A percentile compares a stretch with the other conserved stretches of the same genome.
phyloP scores from a whole-genome alignment of 768 basidiomycete genomes.

The Lanmaoa rubissima region DNA sequence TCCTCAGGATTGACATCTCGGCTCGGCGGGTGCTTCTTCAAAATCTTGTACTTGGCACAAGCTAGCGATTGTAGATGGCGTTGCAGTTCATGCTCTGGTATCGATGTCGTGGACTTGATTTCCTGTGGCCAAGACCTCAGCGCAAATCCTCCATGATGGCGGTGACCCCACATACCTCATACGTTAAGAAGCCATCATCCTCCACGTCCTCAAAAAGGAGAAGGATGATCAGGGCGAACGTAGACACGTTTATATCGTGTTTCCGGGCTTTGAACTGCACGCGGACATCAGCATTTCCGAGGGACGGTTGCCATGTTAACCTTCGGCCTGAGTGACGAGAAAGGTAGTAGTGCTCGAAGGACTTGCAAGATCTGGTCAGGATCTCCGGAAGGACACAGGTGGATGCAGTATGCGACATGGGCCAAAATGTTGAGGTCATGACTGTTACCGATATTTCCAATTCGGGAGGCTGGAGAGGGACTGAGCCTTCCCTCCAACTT shows the following conservation, averaged over 20 bases:
- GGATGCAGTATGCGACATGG: slow-evolving; percentile 64
- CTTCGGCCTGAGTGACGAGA: slow-evolving; percentile 86
- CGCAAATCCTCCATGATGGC: neutral
- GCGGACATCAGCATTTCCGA: slow-evolving; percentile 88
- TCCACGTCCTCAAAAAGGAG: slow-evolving; percentile 77
- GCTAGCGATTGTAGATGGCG: slow-evolving; percentile 96
- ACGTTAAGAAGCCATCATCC: slow-evolving; percentile 71
- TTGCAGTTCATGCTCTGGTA: slow-evolving; percentile 76
- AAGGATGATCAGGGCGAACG: slow-evolving; percentile 83
- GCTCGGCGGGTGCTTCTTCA: slow-evolving; percentile 88
- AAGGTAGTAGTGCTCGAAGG: slow-evolving; percentile 89
- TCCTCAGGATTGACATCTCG: slow-evolving; percentile 77
- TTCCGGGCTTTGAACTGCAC: slow-evolving; percentile 73
- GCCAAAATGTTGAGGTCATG: slow-evolving; percentile 98
- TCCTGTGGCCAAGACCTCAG: slow-evolving; percentile 52
- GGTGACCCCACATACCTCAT: slow-evolving; percentile 50
- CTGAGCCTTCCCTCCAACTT: slow-evolving; percentile 3
- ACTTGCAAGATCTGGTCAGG: slow-evolving; percentile 62
- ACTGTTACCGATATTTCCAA: slow-evolving; percentile 87
- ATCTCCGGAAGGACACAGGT: slow-evolving; percentile 66
- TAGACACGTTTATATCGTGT: slow-evolving; percentile 92
- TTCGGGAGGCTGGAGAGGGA: slow-evolving; percentile 55
- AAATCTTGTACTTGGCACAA: slow-evolving; percentile 88
- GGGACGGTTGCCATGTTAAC: slow-evolving; percentile 86
- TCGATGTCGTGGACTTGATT: slow-evolving; percentile 70